Evolutionary conservation across 2,329 filamentous ascomycete species (phyloP), one percentile per base, ranked within the genome.

Genomic region (Fusarium coicis): DNA sequence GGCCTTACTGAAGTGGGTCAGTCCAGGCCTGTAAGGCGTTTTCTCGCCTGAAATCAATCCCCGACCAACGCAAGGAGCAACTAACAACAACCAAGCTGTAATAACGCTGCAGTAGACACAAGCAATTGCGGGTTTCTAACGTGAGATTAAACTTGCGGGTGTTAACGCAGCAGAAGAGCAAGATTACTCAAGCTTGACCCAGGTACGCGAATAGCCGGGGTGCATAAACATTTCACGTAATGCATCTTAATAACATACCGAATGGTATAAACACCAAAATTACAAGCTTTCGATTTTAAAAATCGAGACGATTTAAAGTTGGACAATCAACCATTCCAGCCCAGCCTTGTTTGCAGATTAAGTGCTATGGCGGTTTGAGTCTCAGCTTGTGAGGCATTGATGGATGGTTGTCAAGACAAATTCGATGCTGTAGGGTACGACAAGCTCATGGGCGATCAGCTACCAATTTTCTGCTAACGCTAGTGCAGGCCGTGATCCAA

Each of bases 331-430:
- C 19, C 2, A 12, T 2, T 16, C 0, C 1, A 26, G 4, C 7
- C 6, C 1, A 4, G n/a, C 19, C 4, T 52, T 0, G 3, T 3
- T 8, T 2, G 10, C 0, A 11, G 7, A 2, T 15, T 0, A 3
- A 34, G 4, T 15, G 5, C 16, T 26, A 11, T 15, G 2, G 1
- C 9, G 3, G 11, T 15, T 6, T 19, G 1, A 6, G 12, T 7
- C 4, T 36, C 4, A 1, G 9, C 26, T 23, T 14, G 5, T 2
- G 5, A 34, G 3, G 4, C 4, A 19, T 21, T 21, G 12, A 8
- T 44, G 42, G n/a, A 52, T 11, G 16, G n/a, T 34, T 11, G 16
- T 10, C 4, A 23, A 23, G 16, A 15, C 8, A 34, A 34, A 52
- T 52, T 18, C 15, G 34, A n/a, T 2, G 23, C 50, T 53, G 5